These are phyloP conservation scores for Phaffia australis DNA, from an alignment of 768 basidiomycete genomes.

Conservation along the genomic window DNA sequence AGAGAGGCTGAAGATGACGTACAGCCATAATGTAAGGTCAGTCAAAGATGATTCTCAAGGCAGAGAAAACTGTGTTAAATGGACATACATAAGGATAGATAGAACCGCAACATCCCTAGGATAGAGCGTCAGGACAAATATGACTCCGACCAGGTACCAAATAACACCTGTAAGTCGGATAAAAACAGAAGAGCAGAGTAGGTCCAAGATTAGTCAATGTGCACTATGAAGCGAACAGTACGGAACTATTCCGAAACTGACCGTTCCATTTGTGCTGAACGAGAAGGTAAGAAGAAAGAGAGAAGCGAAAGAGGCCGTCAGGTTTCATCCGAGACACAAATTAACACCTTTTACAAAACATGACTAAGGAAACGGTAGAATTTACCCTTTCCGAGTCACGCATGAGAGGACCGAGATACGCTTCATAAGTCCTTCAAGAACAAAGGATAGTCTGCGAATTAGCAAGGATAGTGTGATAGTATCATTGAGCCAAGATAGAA, in stretches of 20 bases:
- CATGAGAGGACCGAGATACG: conserved; percentile 69
- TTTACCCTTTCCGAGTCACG: conserved; percentile 71
- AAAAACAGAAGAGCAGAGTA: background rate
- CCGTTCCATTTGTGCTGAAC: conserved; percentile 58
- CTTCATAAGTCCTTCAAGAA: conserved; percentile 50
- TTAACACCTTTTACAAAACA: background rate
- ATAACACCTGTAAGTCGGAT: conserved; percentile 47
- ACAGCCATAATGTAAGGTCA: conserved; percentile 13
- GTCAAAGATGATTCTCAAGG: background rate
- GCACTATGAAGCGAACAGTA: background rate
- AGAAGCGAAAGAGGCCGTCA: background rate
- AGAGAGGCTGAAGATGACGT: conserved; percentile 53
- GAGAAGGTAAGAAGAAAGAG: background rate
- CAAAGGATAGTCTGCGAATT: background rate
- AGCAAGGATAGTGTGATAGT: background rate
- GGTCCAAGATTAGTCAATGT: background rate
- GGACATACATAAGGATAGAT: conserved; percentile 72
- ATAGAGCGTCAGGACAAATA: conserved; percentile 60
- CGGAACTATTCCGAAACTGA: background rate
- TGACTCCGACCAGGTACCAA: conserved; percentile 83
- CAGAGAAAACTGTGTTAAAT: conserved; percentile 1
- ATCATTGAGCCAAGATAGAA: background rate
- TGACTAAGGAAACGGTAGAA: background rate
- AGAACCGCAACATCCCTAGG: conserved; percentile 83
- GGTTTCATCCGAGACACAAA: background rate